Conservation (phyloP, 2,329 filamentous ascomycete species). For the Plenodomus tracheiphilus region DNA sequence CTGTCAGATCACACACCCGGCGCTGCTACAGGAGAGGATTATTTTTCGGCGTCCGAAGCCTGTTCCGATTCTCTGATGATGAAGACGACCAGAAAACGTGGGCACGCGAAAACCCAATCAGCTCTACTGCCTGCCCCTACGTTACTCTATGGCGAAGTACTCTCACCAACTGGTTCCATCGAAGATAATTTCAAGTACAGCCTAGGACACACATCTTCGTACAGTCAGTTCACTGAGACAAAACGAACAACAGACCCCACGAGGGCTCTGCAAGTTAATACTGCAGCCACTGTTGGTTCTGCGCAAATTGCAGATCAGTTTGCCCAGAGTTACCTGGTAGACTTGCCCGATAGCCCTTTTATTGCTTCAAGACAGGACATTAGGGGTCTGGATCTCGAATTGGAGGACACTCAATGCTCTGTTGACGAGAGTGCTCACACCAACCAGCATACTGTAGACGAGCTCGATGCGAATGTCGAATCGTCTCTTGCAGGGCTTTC, state of each 20-base stretch:
- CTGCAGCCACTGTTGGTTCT: not conserved
- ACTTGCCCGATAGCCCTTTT: slow-evolving; percentile 33
- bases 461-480: slow-evolving; percentile 5
- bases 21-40: slow-evolving; percentile 25
- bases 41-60: slow-evolving; percentile 30
- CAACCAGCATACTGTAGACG: slow-evolving; percentile 27
- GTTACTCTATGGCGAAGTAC: slow-evolving; percentile 8
- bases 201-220: not conserved
- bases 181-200: not conserved
- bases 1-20: slow-evolving; percentile 11
- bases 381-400: slow-evolving; percentile 8
- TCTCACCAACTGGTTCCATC: not conserved
- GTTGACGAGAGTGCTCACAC: slow-evolving; percentile 19
- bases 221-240: not conserved
- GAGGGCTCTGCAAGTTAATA: not conserved
- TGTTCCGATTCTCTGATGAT: slow-evolving; percentile 23
- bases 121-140: slow-evolving; percentile 18
- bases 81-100: slow-evolving; percentile 21
- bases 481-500: slow-evolving; percentile 1
- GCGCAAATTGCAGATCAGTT: slow-evolving; percentile 22
- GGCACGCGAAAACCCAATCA: slow-evolving; percentile 36
- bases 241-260: not conserved
- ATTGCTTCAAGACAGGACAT: not conserved
- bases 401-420: slow-evolving; percentile 5
- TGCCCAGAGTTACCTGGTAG: slow-evolving; percentile 35